Evolutionary conservation across 2,329 filamentous ascomycete genomes (phyloP).

Genomic region (Pleoardoris graminearum): DNA sequence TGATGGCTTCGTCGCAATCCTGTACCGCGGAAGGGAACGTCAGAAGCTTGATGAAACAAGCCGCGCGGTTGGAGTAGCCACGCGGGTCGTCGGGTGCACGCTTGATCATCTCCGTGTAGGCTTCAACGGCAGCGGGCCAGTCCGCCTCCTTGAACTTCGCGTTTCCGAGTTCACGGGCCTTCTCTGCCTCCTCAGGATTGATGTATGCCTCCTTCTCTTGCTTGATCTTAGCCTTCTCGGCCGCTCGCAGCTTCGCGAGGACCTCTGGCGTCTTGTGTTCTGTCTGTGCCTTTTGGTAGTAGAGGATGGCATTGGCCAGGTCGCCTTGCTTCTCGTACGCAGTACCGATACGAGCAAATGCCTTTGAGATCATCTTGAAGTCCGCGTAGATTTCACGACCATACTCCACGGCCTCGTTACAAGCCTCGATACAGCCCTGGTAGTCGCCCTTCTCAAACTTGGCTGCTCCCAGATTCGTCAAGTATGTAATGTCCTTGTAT

Average conservation of each 20-base stretch:
- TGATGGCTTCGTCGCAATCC: slow-evolving; percentile 90
- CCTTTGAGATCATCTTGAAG: slow-evolving; percentile 97
- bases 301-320: slow-evolving; percentile 75
- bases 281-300: slow-evolving; percentile 91
- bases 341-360: slow-evolving; percentile 93
- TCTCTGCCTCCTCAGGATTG: slow-evolving; percentile 88
- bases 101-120: slow-evolving; percentile 96
- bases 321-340: slow-evolving; percentile 91
- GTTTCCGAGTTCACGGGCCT: slow-evolving; percentile 92
- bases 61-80: slow-evolving; percentile 95
- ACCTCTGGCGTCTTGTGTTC: slow-evolving; percentile 96
- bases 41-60: slow-evolving; percentile 94
- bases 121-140: slow-evolving; percentile 91
- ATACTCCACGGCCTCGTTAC: slow-evolving; percentile 85
- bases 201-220: slow-evolving; percentile 78
- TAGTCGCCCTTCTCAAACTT: slow-evolving; percentile 97
- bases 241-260: slow-evolving; percentile 85
- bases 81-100: slow-evolving; percentile 89
- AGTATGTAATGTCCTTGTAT: slow-evolving; percentile 94
- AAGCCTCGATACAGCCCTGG: slow-evolving; percentile 81
- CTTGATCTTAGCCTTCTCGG: slow-evolving; percentile 82
- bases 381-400: slow-evolving; percentile 88
- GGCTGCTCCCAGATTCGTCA: slow-evolving; percentile 93
- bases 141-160: slow-evolving; percentile 96
- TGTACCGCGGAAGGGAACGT: slow-evolving; percentile 91